phyloP scores from a whole-genome alignment of 2,329 filamentous ascomycete species.

The Pseudopithomyces maydicus region DNA sequence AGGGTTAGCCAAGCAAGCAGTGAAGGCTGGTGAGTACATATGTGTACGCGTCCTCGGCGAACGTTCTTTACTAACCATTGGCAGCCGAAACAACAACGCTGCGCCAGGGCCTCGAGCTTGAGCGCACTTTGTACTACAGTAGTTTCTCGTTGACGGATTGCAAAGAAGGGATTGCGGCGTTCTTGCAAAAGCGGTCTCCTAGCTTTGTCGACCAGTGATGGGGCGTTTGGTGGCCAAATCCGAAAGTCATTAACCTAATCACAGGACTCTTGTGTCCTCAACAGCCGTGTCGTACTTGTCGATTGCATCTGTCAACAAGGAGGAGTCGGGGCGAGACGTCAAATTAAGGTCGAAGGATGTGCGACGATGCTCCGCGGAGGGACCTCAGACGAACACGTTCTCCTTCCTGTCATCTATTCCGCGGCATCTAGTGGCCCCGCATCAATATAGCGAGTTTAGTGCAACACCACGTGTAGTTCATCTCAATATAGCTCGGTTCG shows the following conservation, averaged over 20 bases:
- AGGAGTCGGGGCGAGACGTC: not conserved
- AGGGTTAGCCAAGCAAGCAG: conserved; percentile 51
- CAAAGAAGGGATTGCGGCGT: conserved; percentile 49
- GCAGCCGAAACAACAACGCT: conserved; percentile 51
- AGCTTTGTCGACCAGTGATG: conserved; percentile 23
- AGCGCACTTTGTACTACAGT: conserved; percentile 40
- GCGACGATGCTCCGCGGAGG: not conserved
- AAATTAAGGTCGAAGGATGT: not conserved
- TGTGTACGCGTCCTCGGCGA: no score
- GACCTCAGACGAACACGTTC: not conserved
- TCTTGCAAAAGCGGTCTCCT: conserved; percentile 46
- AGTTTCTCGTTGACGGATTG: conserved; percentile 48
- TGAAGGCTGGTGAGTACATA: conserved; percentile 46
- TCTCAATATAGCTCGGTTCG: no score
- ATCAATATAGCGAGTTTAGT: no score
- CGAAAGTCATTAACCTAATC: not conserved
- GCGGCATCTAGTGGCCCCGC: no score
- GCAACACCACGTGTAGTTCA: no score
- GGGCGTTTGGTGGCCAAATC: not conserved
- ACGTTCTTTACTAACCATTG: not conserved
- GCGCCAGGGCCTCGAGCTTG: conserved; percentile 46
- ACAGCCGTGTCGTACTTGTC: no score
- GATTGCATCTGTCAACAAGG: no score
- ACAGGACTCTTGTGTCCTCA: not conserved
- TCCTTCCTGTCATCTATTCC: no score